These are phyloP conservation scores for Albizia julibrissin DNA, from an alignment of 306 rosid species.

Conservation along the genomic window DNA sequence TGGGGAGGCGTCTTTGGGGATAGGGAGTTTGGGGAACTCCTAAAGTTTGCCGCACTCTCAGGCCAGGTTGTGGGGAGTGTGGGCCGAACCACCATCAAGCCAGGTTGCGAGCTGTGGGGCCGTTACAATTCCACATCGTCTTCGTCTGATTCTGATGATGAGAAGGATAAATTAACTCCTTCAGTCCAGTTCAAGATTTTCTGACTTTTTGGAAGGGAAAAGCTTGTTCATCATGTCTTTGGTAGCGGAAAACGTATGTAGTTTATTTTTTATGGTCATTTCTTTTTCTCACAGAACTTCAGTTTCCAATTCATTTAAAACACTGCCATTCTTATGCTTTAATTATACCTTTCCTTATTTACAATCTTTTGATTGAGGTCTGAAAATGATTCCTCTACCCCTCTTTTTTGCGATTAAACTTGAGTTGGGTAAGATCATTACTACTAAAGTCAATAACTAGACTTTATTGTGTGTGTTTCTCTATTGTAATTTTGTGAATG, in stretches of 20 bases:
- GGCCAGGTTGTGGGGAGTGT: too few species aligned
- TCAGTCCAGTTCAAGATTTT: conserved; percentile 57
- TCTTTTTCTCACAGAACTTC: not conserved
- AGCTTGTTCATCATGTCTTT: conserved; percentile 70
- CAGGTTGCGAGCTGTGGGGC: too few species aligned
- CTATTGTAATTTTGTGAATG: not conserved
- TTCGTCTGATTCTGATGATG: conserved; percentile 68
- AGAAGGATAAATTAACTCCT: conserved; percentile 37
- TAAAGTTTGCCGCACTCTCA: too few species aligned
- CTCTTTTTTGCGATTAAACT: not conserved
- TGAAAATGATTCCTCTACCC: not conserved
- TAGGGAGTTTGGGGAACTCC: too few species aligned
- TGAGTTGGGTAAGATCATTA: conserved; percentile 25
- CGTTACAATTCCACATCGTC: too few species aligned
- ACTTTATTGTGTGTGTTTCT: not conserved
- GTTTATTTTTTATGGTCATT: not conserved
- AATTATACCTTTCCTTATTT: not conserved
- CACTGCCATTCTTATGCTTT: not conserved
- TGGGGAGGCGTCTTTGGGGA: too few species aligned
- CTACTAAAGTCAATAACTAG: not conserved
- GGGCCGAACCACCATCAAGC: too few species aligned
- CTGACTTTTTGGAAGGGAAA: conserved; percentile 88
- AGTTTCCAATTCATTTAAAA: not conserved
- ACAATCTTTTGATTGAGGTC: not conserved
- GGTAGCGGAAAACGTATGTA: conserved; percentile 94